These are phyloP conservation scores for Endoconidiophora laricicola DNA, from an alignment of 2,329 filamentous ascomycete genomes.

Conservation along the genomic window DNA sequence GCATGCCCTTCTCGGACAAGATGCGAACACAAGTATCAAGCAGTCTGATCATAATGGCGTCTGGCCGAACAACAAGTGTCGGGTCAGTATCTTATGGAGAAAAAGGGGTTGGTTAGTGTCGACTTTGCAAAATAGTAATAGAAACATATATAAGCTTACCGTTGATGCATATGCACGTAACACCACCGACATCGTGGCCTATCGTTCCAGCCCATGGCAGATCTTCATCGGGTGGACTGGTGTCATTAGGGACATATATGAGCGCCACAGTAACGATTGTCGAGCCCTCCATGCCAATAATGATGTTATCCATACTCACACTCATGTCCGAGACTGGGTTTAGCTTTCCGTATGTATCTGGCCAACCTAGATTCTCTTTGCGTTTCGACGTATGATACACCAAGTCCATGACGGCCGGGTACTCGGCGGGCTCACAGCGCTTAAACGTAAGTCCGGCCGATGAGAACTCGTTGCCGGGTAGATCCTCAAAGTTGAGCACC, in stretches of 20 bases:
- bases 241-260: constrained; percentile 32
- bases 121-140: constrained; percentile 8
- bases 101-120: background rate
- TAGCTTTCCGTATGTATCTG: constrained; percentile 39
- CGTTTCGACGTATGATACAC: constrained; percentile 30
- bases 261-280: constrained; percentile 36
- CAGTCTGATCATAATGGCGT: constrained; percentile 35
- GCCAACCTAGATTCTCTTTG: constrained; percentile 38
- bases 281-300: constrained; percentile 34
- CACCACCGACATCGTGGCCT: constrained; percentile 35
- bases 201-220: constrained; percentile 39
- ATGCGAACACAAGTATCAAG: constrained; percentile 34
- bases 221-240: constrained; percentile 30
- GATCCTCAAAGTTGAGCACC: constrained; percentile 34
- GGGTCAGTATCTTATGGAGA: constrained; percentile 25
- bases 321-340: constrained; percentile 21
- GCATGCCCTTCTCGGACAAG: constrained; percentile 33
- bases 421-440: constrained; percentile 29
- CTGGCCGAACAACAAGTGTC: constrained; percentile 26
- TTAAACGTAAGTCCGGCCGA: constrained; percentile 28
- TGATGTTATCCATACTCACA: constrained; percentile 31
- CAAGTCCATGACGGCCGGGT: constrained; percentile 30
- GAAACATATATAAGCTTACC: constrained; percentile 24
- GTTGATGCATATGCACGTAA: constrained; percentile 42
- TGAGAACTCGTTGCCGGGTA: constrained; percentile 25